Evolutionary conservation across 352 stramenopile genomes (phyloP).

Genomic region (Elongisporangium undulatum): DNA sequence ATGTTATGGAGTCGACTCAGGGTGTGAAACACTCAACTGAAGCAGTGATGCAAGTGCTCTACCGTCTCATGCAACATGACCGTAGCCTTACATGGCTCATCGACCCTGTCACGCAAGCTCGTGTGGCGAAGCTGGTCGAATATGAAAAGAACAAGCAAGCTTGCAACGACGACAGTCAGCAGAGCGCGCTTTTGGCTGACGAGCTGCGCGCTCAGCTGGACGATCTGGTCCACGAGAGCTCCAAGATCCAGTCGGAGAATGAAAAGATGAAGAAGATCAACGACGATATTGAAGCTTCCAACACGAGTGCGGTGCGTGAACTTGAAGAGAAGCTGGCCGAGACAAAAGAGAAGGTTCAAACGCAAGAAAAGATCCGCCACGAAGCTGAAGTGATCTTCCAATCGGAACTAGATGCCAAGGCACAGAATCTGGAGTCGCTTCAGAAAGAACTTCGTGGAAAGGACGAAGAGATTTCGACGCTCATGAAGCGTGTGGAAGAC

Average conservation of each 20-base stretch:
- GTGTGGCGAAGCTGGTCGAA: conserved; percentile 46
- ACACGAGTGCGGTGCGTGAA: conserved; percentile 3
- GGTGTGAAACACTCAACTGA: conserved; percentile 28
- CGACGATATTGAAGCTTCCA: conserved; percentile 16
- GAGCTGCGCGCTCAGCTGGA: conserved; percentile 58
- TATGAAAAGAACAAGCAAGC: conserved; percentile 33
- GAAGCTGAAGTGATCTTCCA: conserved; percentile 48
- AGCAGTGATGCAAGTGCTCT: conserved; percentile 58
- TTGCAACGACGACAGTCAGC: conserved; percentile 10
- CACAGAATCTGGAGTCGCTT: conserved; percentile 19
- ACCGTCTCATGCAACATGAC: conserved; percentile 55
- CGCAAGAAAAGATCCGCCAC: conserved; percentile 43
- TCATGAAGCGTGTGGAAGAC: conserved; percentile 32
- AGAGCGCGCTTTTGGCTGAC: conserved; percentile 25
- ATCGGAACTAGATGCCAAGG: conserved; percentile 28
- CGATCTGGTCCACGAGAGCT: conserved; percentile 51
- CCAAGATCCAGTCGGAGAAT: conserved; percentile 60
- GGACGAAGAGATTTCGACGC: conserved; percentile 37
- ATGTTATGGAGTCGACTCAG: neutral
- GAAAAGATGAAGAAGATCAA: conserved; percentile 30
- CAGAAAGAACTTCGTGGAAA: conserved; percentile 36
- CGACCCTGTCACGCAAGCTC: conserved; percentile 36
- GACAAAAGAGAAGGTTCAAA: conserved; percentile 8
- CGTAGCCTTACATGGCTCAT: conserved; percentile 54
- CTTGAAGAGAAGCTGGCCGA: conserved; percentile 16